Evolutionary conservation across 2,329 filamentous ascomycete species (phyloP).

Genomic region (Aphanocladium album): DNA sequence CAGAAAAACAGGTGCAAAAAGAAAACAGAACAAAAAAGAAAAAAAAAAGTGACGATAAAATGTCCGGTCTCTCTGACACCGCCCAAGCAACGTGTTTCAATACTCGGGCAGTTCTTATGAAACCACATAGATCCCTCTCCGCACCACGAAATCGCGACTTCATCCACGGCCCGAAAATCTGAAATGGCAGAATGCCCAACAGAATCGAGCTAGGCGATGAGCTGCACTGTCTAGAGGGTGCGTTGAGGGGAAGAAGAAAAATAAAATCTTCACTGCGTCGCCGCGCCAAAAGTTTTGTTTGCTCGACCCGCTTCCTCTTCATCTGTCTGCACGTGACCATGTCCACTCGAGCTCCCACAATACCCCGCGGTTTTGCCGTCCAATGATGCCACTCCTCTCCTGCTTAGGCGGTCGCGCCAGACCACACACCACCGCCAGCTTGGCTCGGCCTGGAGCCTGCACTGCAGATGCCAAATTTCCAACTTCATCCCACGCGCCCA

Average conservation of each 20-base stretch:
- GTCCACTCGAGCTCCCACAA: background rate
- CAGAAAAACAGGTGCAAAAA: too few relatives aligned
- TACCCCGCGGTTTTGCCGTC: conserved; percentile 17
- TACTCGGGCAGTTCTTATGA: conserved; percentile 55
- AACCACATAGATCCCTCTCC: conserved; percentile 44
- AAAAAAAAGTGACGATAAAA: conserved; percentile 15
- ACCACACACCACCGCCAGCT: background rate
- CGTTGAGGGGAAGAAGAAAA: conserved; percentile 51
- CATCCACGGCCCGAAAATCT: conserved; percentile 57
- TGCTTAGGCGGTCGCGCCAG: background rate
- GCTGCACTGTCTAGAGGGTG: conserved; percentile 84
- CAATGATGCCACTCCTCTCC: conserved; percentile 11
- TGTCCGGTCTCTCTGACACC: conserved; percentile 41
- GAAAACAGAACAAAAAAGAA: background rate
- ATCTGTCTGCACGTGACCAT: conserved; percentile 6
- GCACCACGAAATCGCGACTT: conserved; percentile 55
- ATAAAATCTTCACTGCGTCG: conserved; percentile 10
- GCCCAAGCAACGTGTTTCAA: conserved; percentile 31
- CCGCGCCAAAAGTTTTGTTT: conserved; percentile 3
- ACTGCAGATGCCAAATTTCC: conserved; percentile 9
- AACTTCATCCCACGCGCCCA: conserved; percentile 7
- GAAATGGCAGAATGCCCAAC: conserved; percentile 64
- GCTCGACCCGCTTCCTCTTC: background rate
- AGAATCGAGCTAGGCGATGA: conserved; percentile 56
- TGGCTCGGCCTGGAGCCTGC: background rate